Conservation (phyloP, 805 yeast genomes). For the Ogataea naganishii region DNA sequence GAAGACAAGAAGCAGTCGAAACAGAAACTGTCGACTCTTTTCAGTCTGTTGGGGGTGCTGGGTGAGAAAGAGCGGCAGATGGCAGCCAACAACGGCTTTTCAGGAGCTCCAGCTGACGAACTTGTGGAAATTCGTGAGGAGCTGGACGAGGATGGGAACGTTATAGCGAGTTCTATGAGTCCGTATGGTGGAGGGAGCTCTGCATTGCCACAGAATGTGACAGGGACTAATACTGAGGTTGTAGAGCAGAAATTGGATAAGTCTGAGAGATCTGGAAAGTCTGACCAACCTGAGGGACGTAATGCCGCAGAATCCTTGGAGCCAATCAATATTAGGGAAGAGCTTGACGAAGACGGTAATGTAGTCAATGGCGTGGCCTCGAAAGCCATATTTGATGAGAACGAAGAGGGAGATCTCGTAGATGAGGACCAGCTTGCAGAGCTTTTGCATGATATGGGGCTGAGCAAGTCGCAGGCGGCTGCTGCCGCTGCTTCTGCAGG, state of each 20-base stretch:
- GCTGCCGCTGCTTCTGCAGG: too few relatives aligned
- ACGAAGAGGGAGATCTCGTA: constrained; percentile 6
- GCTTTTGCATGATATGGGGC: constrained; percentile 27
- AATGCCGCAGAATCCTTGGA: constrained; percentile 12
- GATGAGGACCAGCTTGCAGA: constrained; percentile 24
- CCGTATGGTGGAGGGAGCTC: constrained; percentile 17
- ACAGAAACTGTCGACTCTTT: constrained; percentile 18
- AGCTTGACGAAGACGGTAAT: constrained; percentile 72
- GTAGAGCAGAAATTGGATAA: not conserved
- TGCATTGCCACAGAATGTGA: constrained; percentile 1
- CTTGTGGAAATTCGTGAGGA: constrained; percentile 78
- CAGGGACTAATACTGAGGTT: not conserved
- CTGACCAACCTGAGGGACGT: not conserved
- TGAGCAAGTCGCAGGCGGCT: constrained; percentile 4
- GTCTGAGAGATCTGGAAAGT: not conserved
- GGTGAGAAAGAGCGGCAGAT: constrained; percentile 4
- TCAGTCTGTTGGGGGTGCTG: constrained; percentile 10
- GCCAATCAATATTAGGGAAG: constrained; percentile 69
- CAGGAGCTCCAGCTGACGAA: constrained; percentile 32
- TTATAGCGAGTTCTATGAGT: constrained; percentile 37
- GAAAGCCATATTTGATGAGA: constrained; percentile 15
- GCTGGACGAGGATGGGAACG: constrained; percentile 75
- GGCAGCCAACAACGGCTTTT: constrained; percentile 12
- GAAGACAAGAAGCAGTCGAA: constrained; percentile 23
- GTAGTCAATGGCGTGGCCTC: constrained; percentile 36